Conservation (phyloP, 2,329 filamentous ascomycete species). For the Neoscytalidium dimidiatum region DNA sequence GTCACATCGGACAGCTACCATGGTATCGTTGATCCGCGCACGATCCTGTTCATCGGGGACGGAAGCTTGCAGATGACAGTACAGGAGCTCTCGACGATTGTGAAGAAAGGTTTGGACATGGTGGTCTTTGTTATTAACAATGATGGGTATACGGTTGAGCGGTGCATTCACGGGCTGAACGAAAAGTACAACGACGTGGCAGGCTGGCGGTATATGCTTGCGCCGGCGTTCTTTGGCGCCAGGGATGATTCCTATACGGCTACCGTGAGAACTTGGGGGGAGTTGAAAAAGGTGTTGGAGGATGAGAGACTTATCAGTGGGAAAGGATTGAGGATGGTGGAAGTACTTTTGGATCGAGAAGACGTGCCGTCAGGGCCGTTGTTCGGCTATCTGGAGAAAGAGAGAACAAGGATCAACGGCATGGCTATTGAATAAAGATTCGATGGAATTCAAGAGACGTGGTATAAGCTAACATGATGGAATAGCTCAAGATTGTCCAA, state of each 20-base stretch:
- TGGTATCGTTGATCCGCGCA: constrained; percentile 13
- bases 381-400: not conserved
- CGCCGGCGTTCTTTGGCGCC: constrained; percentile 27
- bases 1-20: too few relatives aligned
- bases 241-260: not conserved
- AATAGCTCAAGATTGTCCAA: too few relatives aligned
- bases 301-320: constrained; percentile 40
- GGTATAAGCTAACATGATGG: too few relatives aligned
- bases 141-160: constrained; percentile 42
- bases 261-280: constrained; percentile 42
- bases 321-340: constrained; percentile 43
- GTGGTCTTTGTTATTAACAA: constrained; percentile 41
- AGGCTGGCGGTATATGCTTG: constrained; percentile 25
- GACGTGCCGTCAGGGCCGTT: constrained; percentile 30
- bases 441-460: too few relatives aligned
- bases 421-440: too few relatives aligned
- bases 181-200: constrained; percentile 29
- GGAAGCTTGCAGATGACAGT: constrained; percentile 42
- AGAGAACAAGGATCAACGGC: too few relatives aligned
- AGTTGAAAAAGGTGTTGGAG: constrained; percentile 45
- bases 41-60: constrained; percentile 38
- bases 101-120: constrained; percentile 34
- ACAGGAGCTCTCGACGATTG: constrained; percentile 40
- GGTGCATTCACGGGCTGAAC: constrained; percentile 37
- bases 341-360: constrained; percentile 43